These are phyloP conservation scores for Ophiocytium majus DNA, from an alignment of 352 stramenopile species.

Conservation along the genomic window DNA sequence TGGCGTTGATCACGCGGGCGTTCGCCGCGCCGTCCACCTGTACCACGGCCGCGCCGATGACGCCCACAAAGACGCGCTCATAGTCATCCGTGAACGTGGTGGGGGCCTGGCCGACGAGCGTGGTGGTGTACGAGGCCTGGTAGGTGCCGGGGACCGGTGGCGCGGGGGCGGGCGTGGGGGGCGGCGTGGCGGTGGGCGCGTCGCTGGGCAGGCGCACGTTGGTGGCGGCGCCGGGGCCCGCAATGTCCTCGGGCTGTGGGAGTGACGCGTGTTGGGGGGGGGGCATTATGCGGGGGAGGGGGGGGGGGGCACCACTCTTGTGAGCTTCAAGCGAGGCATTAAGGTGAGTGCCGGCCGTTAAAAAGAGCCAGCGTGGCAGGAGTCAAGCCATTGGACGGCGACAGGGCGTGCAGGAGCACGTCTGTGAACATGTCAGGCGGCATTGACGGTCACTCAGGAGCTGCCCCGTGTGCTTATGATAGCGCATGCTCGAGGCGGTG, in stretches of 20 bases:
- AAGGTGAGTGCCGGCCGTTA: no score
- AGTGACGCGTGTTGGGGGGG: no score
- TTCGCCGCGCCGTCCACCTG: background rate
- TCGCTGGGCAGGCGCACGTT: no score
- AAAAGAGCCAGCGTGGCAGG: no score
- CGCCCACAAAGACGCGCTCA: background rate
- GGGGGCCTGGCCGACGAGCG: background rate
- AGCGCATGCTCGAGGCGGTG: no score
- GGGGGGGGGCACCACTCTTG: no score
- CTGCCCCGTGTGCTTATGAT: no score
- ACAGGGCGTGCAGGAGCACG: no score
- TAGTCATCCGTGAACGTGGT: background rate
- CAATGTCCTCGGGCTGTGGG: background rate
- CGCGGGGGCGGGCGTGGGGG: background rate
- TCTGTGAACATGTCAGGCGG: no score
- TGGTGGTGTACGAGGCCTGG: background rate
- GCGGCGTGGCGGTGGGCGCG: background rate
- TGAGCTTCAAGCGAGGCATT: no score
- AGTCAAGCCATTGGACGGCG: no score
- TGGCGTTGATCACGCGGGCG: background rate
- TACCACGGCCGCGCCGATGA: background rate
- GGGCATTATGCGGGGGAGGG: background rate
- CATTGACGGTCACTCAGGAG: no score
- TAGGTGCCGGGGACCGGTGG: background rate
- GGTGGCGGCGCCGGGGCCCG: background rate